A percentile compares a stretch with the other conserved stretches of the same genome.
These are phyloP conservation scores for Pleurotus tuoliensis DNA, from an alignment of 768 basidiomycete species.

Conservation along the genomic window DNA sequence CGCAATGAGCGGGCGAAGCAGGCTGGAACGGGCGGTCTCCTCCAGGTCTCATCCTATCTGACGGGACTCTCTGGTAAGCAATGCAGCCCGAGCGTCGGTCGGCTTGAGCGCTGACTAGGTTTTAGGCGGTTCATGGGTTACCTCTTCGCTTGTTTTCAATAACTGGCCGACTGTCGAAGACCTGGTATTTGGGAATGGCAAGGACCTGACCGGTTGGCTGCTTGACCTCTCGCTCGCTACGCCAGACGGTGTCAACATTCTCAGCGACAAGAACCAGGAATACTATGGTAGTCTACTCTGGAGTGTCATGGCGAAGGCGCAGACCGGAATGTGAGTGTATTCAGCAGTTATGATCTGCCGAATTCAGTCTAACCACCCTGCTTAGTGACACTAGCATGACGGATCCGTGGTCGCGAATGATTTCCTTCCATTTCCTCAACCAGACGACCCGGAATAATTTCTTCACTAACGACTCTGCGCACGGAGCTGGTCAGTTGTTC, in stretches of 20 bases:
- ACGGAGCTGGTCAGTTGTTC: constrained; percentile 75
- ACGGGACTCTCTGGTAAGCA: constrained; percentile 58
- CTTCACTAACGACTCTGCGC: constrained; percentile 52
- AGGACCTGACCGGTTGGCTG: constrained; percentile 47
- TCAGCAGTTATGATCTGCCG: no score
- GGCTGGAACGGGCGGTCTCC: constrained; percentile 60
- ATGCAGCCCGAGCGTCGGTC: not conserved
- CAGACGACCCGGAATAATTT: constrained; percentile 57
- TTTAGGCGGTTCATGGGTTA: constrained; percentile 65
- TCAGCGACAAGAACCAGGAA: constrained; percentile 42
- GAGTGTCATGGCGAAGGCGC: constrained; percentile 54
- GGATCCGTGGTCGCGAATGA: constrained; percentile 61
- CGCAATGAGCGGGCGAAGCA: constrained; percentile 54
- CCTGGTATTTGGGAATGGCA: constrained; percentile 56
- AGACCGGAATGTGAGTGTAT: constrained; percentile 44
- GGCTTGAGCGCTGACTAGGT: not conserved
- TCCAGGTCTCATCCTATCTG: constrained; percentile 70
- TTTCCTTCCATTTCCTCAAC: constrained; percentile 73
- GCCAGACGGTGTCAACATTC: constrained; percentile 46
- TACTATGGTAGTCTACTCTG: constrained; percentile 53
- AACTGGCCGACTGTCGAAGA: constrained; percentile 55
- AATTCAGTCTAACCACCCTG: not conserved
- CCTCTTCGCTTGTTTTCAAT: constrained; percentile 60
- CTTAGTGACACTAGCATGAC: constrained; percentile 59
- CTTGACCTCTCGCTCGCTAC: constrained; percentile 53